These are phyloP conservation scores for Cylindrodendrum hubeiense DNA, from an alignment of 2,329 filamentous ascomycete species.

Conservation along the genomic window DNA sequence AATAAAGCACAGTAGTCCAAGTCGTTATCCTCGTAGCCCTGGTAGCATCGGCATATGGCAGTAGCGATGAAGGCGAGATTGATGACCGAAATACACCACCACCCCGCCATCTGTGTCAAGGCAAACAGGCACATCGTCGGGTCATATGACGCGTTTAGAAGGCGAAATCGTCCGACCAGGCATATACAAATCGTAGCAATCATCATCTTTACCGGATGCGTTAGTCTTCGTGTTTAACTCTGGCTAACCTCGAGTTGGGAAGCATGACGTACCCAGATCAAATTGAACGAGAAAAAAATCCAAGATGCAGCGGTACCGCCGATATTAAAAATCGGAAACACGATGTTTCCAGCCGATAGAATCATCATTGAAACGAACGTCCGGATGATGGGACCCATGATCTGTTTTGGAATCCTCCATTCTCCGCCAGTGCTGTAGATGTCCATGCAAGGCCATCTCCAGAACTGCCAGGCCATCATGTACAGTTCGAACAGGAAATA, in stretches of 20 bases:
- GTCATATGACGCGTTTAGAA: neutral
- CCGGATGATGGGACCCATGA: slow-evolving; percentile 16
- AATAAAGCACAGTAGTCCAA: neutral
- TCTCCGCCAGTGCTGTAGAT: neutral
- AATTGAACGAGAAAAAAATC: slow-evolving; percentile 5
- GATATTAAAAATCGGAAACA: slow-evolving; percentile 23
- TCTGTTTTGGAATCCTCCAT: slow-evolving; percentile 25
- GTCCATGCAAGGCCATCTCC: neutral
- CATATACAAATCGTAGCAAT: neutral
- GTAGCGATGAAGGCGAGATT: slow-evolving; percentile 7
- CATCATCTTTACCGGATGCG: slow-evolving; percentile 1
- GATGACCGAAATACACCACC: neutral
- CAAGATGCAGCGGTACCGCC: slow-evolving; percentile 3
- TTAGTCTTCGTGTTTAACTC: neutral
- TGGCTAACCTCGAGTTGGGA: neutral
- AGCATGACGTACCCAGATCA: slow-evolving; percentile 16
- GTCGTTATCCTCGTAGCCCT: neutral
- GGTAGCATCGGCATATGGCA: slow-evolving; percentile 13
- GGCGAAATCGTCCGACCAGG: neutral
- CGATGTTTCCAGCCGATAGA: slow-evolving; percentile 20
- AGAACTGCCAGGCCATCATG: slow-evolving; percentile 1
- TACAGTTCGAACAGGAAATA: too few relatives aligned
- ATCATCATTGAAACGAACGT: slow-evolving; percentile 19
- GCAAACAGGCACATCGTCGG: slow-evolving; percentile 12
- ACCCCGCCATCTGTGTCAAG: slow-evolving; percentile 4